Conservation (phyloP, 164 flowering plant species). For the Taxillus chinensis region DNA sequence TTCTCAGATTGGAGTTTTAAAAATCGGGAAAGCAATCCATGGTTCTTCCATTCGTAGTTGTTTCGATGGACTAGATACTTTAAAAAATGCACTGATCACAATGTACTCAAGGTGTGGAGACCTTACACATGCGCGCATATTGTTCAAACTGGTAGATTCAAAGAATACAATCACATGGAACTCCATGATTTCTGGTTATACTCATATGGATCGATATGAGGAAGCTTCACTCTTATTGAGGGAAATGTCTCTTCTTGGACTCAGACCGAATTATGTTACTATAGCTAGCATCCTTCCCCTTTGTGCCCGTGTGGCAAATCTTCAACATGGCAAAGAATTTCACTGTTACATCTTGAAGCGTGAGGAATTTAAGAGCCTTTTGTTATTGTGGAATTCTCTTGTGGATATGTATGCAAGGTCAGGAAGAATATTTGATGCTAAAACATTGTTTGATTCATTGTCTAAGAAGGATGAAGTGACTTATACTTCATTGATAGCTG, state of each 20-base stretch:
- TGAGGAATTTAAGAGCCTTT: constrained; percentile 22
- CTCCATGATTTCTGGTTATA: constrained; percentile 45
- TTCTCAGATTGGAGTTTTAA: constrained; percentile 29
- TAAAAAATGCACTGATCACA: constrained; percentile 42
- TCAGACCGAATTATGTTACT: constrained; percentile 50
- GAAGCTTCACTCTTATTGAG: constrained; percentile 42
- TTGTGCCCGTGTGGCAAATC: constrained; percentile 47
- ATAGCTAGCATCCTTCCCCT: constrained; percentile 56
- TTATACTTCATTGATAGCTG: constrained; percentile 54
- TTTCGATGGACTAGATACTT: constrained; percentile 19
- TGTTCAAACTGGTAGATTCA: constrained; percentile 24
- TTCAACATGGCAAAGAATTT: constrained; percentile 57
- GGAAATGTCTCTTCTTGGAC: constrained; percentile 32
- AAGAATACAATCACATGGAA: constrained; percentile 48
- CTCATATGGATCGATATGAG: constrained; percentile 32
- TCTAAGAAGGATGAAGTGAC: constrained; percentile 39
- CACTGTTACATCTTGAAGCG: constrained; percentile 40
- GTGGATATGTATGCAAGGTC: constrained; percentile 62
- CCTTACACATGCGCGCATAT: constrained; percentile 24
- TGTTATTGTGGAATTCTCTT: constrained; percentile 51
- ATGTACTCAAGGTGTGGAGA: constrained; percentile 52
- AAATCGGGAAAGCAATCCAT: constrained; percentile 45
- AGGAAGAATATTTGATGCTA: constrained; percentile 36
- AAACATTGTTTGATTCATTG: constrained; percentile 37
- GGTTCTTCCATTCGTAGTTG: constrained; percentile 29